These are phyloP conservation scores for Akanthomyces dipterigenus DNA, from an alignment of 2,329 filamentous ascomycete species.

Conservation along the genomic window DNA sequence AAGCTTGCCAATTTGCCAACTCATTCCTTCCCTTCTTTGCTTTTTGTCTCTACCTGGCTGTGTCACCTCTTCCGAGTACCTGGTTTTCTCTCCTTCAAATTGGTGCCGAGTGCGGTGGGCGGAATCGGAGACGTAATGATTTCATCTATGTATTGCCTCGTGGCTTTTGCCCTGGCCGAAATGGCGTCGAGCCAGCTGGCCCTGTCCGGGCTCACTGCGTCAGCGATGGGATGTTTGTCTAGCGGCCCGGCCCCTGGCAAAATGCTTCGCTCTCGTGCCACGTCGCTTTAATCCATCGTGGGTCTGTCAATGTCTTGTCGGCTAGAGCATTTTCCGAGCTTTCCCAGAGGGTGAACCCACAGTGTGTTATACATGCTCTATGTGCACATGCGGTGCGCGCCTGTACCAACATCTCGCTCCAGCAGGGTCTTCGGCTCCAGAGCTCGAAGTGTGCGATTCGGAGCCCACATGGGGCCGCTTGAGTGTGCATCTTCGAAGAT, in stretches of 20 bases:
- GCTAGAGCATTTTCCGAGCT: not conserved
- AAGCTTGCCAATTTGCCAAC: not conserved
- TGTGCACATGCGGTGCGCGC: not conserved
- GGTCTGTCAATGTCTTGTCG: not conserved
- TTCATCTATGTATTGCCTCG: not conserved
- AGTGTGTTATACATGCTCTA: not conserved
- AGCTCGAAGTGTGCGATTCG: not conserved
- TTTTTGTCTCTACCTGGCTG: not conserved
- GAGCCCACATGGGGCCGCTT: not conserved
- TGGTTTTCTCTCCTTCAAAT: not conserved
- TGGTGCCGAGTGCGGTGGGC: no score
- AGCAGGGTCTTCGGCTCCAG: not conserved
- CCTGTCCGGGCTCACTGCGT: no score
- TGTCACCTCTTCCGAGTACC: not conserved
- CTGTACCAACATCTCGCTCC: not conserved
- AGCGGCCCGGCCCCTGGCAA: not conserved
- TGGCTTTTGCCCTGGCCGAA: not conserved
- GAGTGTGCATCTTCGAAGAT: not conserved
- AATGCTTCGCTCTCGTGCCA: no score
- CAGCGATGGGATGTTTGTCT: not conserved
- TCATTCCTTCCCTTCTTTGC: no score
- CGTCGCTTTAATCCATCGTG: not conserved
- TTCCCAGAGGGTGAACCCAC: not conserved
- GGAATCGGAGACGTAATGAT: not conserved
- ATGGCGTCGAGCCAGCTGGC: no score